A percentile compares a stretch with the other conserved stretches of the same genome.
Evolutionary conservation across 2,329 filamentous ascomycete genomes (phyloP).

Genomic region (Ustilaginoidea virens): DNA sequence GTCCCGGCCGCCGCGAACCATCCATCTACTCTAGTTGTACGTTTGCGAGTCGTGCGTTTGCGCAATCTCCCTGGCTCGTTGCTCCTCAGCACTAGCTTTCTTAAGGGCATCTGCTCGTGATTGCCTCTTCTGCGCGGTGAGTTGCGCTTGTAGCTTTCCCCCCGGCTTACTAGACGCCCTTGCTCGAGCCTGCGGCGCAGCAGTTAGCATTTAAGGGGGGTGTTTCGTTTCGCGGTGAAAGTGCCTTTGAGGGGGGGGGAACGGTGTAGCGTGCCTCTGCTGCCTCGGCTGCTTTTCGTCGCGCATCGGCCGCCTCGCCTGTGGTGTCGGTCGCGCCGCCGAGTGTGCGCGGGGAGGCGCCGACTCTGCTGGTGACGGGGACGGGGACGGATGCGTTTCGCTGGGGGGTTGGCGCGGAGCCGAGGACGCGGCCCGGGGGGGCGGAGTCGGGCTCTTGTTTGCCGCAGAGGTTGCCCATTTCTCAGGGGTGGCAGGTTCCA

Average conservation of each 20-base stretch:
- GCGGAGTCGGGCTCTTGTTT: conserved; percentile 54
- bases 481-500: too few relatives aligned
- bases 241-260: conserved; percentile 1
- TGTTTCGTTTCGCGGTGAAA: not conserved
- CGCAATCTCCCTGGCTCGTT: conserved; percentile 52
- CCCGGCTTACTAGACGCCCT: conserved; percentile 35
- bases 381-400: conserved; percentile 33
- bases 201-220: not conserved
- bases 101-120: conserved; percentile 53
- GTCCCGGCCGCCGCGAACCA: not conserved
- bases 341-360: conserved; percentile 46
- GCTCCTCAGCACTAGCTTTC: conserved; percentile 50
- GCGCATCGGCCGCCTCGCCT: conserved; percentile 32
- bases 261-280: conserved; percentile 52
- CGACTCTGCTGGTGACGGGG: conserved; percentile 23
- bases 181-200: conserved; percentile 44
- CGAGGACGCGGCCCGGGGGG: conserved; percentile 57
- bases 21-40: conserved; percentile 13
- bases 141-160: conserved; percentile 54
- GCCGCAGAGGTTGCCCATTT: conserved; percentile 80
- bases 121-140: conserved; percentile 63
- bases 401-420: conserved; percentile 31
- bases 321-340: conserved; percentile 29
- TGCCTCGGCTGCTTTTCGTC: conserved; percentile 60
- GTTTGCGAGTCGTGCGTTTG: conserved; percentile 25